Conservation (phyloP, 2,329 filamentous ascomycete genomes). For the Bisporella sp. region DNA sequence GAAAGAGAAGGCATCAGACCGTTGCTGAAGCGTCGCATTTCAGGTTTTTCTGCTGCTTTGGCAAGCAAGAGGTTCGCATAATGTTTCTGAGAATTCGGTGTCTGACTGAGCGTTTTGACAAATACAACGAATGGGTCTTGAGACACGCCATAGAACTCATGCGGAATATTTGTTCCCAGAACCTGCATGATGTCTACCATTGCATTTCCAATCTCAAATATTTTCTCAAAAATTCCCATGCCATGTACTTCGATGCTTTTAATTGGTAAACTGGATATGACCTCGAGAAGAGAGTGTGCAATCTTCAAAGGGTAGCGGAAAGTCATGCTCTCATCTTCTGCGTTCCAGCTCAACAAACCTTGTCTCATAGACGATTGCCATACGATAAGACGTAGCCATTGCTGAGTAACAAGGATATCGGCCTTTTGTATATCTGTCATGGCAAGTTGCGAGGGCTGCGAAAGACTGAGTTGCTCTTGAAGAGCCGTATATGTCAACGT, state of each 20-base stretch:
- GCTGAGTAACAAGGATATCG: slow-evolving; percentile 61
- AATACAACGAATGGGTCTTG: slow-evolving; percentile 38
- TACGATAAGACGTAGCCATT: slow-evolving; percentile 65
- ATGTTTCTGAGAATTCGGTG: slow-evolving; percentile 36
- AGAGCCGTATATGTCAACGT: slow-evolving; percentile 51
- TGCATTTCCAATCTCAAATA: slow-evolving; percentile 39
- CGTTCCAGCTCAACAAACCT: slow-evolving; percentile 52
- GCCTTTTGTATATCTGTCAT: slow-evolving; percentile 59
- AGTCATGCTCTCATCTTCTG: slow-evolving; percentile 51
- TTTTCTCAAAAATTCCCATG: slow-evolving; percentile 43
- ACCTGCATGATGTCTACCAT: slow-evolving; percentile 39
- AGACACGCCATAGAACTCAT: slow-evolving; percentile 21
- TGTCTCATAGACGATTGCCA: slow-evolving; percentile 66
- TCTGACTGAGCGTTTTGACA: slow-evolving; percentile 36
- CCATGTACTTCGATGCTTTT: slow-evolving; percentile 39
- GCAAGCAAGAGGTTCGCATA: slow-evolving; percentile 37
- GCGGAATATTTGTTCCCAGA: slow-evolving; percentile 14
- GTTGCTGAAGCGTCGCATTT: slow-evolving; percentile 19
- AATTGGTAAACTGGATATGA: slow-evolving; percentile 34
- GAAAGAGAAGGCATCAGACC: slow-evolving; percentile 7
- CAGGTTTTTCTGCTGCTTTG: slow-evolving; percentile 35
- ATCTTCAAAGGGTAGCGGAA: slow-evolving; percentile 56
- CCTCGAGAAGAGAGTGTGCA: slow-evolving; percentile 47
- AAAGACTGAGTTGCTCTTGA: slow-evolving; percentile 43
- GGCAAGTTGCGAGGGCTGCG: slow-evolving; percentile 18